Evolutionary conservation across 768 basidiomycete genomes (phyloP), one percentile per base, ranked within the genome.

Genomic region (Suillus clintonianus): DNA sequence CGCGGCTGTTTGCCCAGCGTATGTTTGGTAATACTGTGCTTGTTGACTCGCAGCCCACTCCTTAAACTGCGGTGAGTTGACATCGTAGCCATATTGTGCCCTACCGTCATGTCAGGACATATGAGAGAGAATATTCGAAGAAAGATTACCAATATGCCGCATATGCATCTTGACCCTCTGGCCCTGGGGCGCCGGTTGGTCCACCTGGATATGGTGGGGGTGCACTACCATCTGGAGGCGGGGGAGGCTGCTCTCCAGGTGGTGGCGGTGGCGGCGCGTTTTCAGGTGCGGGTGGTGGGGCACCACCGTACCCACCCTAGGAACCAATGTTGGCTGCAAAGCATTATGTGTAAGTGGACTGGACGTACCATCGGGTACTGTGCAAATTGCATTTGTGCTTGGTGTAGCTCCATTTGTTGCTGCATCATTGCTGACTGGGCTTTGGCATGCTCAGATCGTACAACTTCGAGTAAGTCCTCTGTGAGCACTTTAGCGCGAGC

Each of bases 381-480:
- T 55, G 89, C 89, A 77, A 91, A 93, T 72, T 91, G 90, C 67
- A 84, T 80, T 74, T 94, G 92, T 3, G 90, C 91, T 73, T 92
- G 90, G 65, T 93, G 92, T 32, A 93, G 81, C 70, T 94, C 92
- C 89, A 91, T 90, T 76, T 94, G 92, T 73, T 93, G 90, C 59
- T 91, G 91, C 58, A 83, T 81, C 5, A 91, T 74, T 14, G 84
- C 73, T 3, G 79, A 68, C 64, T 85, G 83, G 60, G 94, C 89
- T 76, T 99, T 97, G 32, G 85, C 88, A 71, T 95, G 94, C 73
- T 99, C 95, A 65, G 86, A 83, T 19, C 85, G 85, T 10, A 99
- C 93, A n/a, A 97, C 95, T 43, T 89, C 83, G 11, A 97, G 83
- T 2, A 98, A 84, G 72, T 98, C 95, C 67, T 95, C 92, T 1